Evolutionary conservation across 2,329 filamentous ascomycete genomes (phyloP).

Genomic region (Plenodomus biglobosus): DNA sequence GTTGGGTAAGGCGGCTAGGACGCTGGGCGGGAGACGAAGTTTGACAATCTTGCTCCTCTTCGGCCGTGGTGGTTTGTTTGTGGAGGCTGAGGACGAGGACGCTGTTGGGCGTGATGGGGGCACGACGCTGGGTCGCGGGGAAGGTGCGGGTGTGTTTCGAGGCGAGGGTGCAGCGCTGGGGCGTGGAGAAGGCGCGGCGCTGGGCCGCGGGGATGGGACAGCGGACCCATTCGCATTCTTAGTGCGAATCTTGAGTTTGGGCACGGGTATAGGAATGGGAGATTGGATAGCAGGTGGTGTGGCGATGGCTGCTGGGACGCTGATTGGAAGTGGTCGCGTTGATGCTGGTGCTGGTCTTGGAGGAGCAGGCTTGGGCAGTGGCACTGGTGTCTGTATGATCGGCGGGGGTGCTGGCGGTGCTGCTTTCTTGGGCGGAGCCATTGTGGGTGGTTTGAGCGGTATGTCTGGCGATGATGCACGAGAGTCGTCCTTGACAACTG

Average conservation of each 20-base stretch:
- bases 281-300: conserved; percentile 28
- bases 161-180: conserved; percentile 12
- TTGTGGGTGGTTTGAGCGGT: conserved; percentile 19
- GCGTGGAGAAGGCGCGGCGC: conserved; percentile 9
- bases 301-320: conserved; percentile 17
- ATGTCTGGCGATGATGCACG: conserved; percentile 20
- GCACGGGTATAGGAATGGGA: conserved; percentile 25
- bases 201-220: conserved; percentile 13
- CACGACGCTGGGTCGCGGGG: conserved; percentile 14
- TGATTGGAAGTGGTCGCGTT: conserved; percentile 15
- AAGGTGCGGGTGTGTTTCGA: conserved; percentile 7
- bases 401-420: conserved; percentile 7
- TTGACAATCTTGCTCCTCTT: conserved; percentile 34
- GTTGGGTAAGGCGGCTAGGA: conserved; percentile 13
- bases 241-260: conserved; percentile 34
- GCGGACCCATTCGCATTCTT: conserved; percentile 19
- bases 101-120: conserved; percentile 5
- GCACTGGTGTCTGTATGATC: conserved; percentile 7
- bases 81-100: conserved; percentile 5
- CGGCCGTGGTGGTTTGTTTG: conserved; percentile 11
- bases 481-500: conserved; percentile 12
- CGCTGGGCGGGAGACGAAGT: conserved; percentile 21
- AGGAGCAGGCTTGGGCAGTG: conserved; percentile 8
- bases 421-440: conserved; percentile 6
- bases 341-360: conserved; percentile 10